These are phyloP conservation scores for Corchorus capsularis DNA, from an alignment of 345 rosid genomes.

Conservation along the genomic window DNA sequence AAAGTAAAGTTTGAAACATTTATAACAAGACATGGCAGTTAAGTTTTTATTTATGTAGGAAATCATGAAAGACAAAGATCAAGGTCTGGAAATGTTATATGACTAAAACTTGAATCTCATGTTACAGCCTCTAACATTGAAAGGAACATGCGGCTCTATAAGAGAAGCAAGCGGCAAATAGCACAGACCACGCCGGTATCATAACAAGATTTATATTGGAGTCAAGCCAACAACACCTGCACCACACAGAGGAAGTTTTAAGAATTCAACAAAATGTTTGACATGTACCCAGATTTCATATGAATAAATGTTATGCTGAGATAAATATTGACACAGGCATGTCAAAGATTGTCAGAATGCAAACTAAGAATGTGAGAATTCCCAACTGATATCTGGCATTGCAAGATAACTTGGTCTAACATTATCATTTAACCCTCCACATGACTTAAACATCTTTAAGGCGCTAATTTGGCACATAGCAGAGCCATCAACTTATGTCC, in stretches of 20 bases:
- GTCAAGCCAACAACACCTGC: constrained; percentile 88
- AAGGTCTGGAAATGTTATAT: constrained; percentile 19
- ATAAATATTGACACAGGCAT: neutral
- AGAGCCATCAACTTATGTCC: neutral
- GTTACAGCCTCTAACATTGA: constrained; percentile 19
- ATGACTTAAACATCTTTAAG: neutral
- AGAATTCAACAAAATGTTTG: constrained; percentile 3
- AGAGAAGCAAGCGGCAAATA: constrained; percentile 26
- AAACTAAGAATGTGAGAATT: constrained; percentile 1
- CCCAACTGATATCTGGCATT: neutral
- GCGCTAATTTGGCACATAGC: neutral
- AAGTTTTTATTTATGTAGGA: constrained; percentile 19
- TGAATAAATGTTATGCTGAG: neutral
- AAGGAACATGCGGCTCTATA: constrained; percentile 20
- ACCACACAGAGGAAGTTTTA: neutral
- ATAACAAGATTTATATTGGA: constrained; percentile 29
- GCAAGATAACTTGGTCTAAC: neutral
- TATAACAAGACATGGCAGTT: constrained; percentile 10
- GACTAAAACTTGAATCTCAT: constrained; percentile 19
- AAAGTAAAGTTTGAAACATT: neutral
- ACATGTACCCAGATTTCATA: neutral
- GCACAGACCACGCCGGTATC: constrained; percentile 12
- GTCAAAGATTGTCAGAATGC: neutral
- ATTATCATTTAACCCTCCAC: too few species aligned
- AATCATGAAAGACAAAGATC: constrained; percentile 18